phyloP scores from a whole-genome alignment of 805 yeast genomes.

The Ogataea polymorpha region DNA sequence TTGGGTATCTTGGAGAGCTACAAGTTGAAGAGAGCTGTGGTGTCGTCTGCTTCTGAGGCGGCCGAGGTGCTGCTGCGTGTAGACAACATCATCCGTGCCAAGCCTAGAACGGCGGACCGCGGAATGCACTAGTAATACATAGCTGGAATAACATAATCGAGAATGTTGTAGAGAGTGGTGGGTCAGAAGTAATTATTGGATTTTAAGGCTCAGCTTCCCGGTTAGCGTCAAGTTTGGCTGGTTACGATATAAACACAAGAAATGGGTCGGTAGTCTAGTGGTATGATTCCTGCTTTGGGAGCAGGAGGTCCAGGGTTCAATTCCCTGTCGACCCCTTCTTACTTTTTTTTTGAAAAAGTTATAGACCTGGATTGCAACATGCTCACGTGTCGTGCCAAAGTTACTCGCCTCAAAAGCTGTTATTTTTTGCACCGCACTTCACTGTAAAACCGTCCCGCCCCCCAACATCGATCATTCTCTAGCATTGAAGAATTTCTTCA shows the following conservation, averaged over 20 bases:
- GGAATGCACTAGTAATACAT: slow-evolving; percentile 12
- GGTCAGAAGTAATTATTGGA: background rate
- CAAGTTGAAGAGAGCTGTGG: slow-evolving; percentile 91
- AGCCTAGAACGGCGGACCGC: slow-evolving; percentile 95
- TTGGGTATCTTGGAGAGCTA: slow-evolving; percentile 89
- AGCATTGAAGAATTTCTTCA: background rate
- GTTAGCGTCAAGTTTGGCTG: background rate
- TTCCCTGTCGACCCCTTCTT: slow-evolving; percentile 39
- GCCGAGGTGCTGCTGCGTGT: slow-evolving; percentile 94
- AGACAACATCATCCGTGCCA: slow-evolving; percentile 94
- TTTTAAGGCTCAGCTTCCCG: background rate
- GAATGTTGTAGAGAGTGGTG: background rate
- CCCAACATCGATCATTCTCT: no score
- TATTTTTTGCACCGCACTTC: no score
- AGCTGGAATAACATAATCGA: slow-evolving; percentile 1
- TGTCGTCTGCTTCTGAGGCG: slow-evolving; percentile 95
- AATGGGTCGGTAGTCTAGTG: slow-evolving; percentile 43
- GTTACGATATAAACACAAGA: background rate
- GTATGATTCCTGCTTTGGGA: slow-evolving; percentile 56
- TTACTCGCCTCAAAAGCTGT: no score
- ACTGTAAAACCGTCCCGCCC: no score
- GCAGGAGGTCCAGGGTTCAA: slow-evolving; percentile 55
- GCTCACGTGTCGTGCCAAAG: no score
- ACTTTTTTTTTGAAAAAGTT: slow-evolving; percentile 2
- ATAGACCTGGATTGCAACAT: background rate